Evolutionary conservation across 2,329 filamentous ascomycete species (phyloP), one percentile per base, ranked within the genome.

Genomic region (Aspergillus uvarum): DNA sequence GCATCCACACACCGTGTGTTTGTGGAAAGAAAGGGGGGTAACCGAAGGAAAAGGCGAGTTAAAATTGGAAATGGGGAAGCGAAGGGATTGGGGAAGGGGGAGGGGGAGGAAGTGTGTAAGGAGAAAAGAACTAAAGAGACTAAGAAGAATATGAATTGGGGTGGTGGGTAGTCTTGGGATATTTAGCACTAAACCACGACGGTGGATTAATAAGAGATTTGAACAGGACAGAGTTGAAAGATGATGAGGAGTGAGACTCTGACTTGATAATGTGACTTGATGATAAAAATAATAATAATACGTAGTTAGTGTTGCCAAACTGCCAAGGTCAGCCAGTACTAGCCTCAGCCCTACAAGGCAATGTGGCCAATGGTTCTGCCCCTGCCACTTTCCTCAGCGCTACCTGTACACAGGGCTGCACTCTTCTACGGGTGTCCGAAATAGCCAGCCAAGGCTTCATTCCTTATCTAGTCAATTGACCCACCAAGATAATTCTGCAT

Each of bases 271-370:
- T n/a, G 14, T 35, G 32, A 35, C 11, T 11, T 35, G 12, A 29
- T 31, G 42, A 47, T 54, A 47, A 31, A 31, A 31, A 21, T 49
- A 22, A 22, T 14, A 11, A 24, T 49, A 14, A 49, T 24, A 14
- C n/a, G 19, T 11, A 38, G 61, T 65, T 6, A 26, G 0, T 22
- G 22, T 22, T 22, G 22, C 26, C 26, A 10, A 10, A 10, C 26
- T 8, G 60, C 65, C 59, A 58, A 54, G 67, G 60, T 60, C 70
- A 71, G 61, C 56, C 26, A 29, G 26, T 29, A 29, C 26, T 47
- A 19, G 63, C 67, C 63, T 72, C 70, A 72, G 70, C 70, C 70
- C 70, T 72, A 72, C 68, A 59, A 56, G 69, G 68, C 63, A 38
- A 47, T 22, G 24, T 47, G 16, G 49, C 54, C 51, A 61, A 57